A percentile compares a stretch with the other conserved stretches of the same genome.
Evolutionary conservation across 805 yeast species (phyloP).

Genomic region (Candida palmyrensis): DNA sequence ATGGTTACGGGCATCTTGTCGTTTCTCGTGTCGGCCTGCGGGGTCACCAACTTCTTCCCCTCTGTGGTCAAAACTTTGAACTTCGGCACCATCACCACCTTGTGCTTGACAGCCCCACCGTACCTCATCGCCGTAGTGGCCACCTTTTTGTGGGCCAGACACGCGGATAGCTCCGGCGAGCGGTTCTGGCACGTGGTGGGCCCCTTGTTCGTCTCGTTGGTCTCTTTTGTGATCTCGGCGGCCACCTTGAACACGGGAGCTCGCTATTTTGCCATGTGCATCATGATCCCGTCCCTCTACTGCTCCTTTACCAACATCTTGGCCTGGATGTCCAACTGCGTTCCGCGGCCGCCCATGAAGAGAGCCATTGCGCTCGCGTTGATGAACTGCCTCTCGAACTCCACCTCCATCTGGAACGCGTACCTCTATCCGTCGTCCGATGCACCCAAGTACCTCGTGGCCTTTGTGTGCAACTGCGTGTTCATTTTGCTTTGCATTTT

Average conservation of each 20-base stretch:
- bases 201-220: conserved; percentile 38
- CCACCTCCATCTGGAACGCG: conserved; percentile 53
- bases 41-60: conserved; percentile 59
- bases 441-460: conserved; percentile 44
- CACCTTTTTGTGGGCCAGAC: conserved; percentile 50
- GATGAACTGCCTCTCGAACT: conserved; percentile 52
- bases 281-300: conserved; percentile 53
- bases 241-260: conserved; percentile 51
- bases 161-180: conserved; percentile 54
- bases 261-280: conserved; percentile 54
- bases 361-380: conserved; percentile 54
- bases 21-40: conserved; percentile 52
- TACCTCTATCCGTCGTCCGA: conserved; percentile 42
- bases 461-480: conserved; percentile 45
- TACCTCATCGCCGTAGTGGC: conserved; percentile 46
- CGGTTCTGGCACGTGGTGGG: conserved; percentile 44
- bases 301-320: conserved; percentile 49
- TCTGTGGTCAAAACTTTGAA: conserved; percentile 54
- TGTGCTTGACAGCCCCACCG: conserved; percentile 57
- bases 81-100: conserved; percentile 44
- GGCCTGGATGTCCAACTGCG: conserved; percentile 52
- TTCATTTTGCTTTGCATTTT: conserved; percentile 38
- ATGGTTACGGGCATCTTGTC: conserved; percentile 39
- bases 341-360: conserved; percentile 55
- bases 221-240: conserved; percentile 45